Evolutionary conservation across 2,329 filamentous ascomycete genomes (phyloP).

Genomic region (Raffaelea albimanens): DNA sequence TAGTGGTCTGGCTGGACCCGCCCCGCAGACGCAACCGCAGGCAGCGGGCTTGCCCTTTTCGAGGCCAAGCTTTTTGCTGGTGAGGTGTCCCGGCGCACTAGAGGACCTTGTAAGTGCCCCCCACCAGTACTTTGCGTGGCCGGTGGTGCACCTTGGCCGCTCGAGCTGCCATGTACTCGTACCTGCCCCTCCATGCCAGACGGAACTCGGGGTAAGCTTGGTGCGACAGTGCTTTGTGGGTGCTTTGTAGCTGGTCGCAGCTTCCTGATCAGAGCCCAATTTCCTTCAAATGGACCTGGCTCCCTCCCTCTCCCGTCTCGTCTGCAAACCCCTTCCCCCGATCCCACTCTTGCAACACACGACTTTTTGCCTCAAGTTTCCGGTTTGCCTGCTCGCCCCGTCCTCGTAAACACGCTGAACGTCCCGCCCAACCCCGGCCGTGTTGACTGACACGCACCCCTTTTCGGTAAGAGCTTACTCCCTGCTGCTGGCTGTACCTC

Average conservation of each 20-base stretch:
- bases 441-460: not conserved
- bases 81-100: no score
- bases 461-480: not conserved
- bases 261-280: not conserved
- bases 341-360: conserved; percentile 2
- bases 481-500: not conserved
- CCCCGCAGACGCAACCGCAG: no score
- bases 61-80: no score
- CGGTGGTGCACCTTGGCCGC: no score
- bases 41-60: no score
- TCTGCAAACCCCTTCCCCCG: not conserved
- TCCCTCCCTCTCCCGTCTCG: not conserved
- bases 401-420: not conserved
- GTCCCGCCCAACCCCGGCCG: not conserved
- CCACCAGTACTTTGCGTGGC: no score
- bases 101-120: no score
- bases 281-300: conserved; percentile 6
- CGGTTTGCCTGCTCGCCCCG: not conserved
- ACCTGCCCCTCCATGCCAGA: no score
- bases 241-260: not conserved
- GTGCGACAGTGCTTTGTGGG: not conserved
- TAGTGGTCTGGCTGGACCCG: no score
- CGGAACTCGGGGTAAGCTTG: no score
- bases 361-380: conserved; percentile 1
- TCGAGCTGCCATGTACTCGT: no score